A percentile compares a stretch with the other conserved stretches of the same genome.
Evolutionary conservation across 1,284 basidiomycete genomes (phyloP).

Genomic region (Leccinum pachyderme): DNA sequence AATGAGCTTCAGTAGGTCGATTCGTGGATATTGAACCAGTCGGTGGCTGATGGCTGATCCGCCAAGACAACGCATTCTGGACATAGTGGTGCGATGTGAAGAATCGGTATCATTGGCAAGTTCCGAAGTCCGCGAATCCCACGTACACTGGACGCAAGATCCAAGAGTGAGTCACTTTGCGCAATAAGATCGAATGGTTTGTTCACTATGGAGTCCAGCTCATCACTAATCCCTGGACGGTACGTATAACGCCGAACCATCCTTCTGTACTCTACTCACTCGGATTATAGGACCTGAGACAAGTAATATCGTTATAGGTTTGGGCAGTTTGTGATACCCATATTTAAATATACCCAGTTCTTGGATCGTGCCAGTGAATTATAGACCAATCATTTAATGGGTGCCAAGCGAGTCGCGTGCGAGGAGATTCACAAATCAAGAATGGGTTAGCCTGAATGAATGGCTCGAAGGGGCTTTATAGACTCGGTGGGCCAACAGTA

Average conservation of each 20-base stretch:
- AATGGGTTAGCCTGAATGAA: neutral
- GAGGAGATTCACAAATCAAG: neutral
- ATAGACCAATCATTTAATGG: too few relatives aligned
- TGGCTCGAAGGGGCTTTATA: constrained; percentile 12
- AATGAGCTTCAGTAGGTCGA: constrained; percentile 19
- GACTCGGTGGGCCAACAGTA: constrained; percentile 27
- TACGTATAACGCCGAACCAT: constrained; percentile 11
- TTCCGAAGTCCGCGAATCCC: neutral
- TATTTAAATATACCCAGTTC: neutral
- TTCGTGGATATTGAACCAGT: neutral
- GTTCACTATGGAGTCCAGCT: constrained; percentile 4
- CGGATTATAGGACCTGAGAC: neutral
- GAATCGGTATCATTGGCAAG: neutral
- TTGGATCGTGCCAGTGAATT: too few relatives aligned
- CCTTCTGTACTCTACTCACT: neutral
- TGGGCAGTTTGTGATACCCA: neutral
- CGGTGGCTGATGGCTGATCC: neutral
- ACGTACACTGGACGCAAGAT: constrained; percentile 12
- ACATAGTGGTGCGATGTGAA: constrained; percentile 20
- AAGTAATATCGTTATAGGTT: neutral
- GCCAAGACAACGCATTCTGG: constrained; percentile 17
- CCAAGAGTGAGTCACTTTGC: constrained; percentile 22
- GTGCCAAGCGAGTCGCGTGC: neutral
- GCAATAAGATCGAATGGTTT: neutral
- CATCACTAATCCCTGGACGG: constrained; percentile 11